Percentiles rank a stretch among this genome's conserved stretches.
These are phyloP conservation scores for Cladorrhinum sp. DNA, from an alignment of 2,329 filamentous ascomycete species.

Conservation along the genomic window DNA sequence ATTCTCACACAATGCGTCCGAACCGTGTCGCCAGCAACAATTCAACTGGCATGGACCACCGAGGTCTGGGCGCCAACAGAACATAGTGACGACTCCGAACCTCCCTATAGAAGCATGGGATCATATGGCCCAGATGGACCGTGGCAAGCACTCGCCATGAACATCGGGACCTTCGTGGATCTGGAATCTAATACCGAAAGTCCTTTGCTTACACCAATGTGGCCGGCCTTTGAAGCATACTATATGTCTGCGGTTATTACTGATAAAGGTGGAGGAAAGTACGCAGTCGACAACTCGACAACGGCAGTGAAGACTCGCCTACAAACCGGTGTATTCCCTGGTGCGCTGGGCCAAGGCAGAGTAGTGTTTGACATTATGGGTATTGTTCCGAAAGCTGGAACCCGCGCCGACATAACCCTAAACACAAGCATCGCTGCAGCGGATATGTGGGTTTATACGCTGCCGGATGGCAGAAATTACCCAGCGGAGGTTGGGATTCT, in stretches of 20 bases:
- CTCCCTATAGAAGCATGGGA: no score
- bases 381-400: not conserved
- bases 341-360: not conserved
- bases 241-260: not conserved
- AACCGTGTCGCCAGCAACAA: no score
- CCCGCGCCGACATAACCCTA: not conserved
- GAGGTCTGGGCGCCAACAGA: no score
- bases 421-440: not conserved
- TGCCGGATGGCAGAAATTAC: not conserved
- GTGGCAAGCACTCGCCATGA: not conserved
- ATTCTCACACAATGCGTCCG: no score
- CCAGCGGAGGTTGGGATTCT: not conserved
- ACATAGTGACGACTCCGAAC: no score
- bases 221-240: not conserved
- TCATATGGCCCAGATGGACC: not conserved
- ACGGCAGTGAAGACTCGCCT: not conserved
- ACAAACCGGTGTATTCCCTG: no score
- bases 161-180: not conserved
- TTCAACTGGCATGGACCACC: no score
- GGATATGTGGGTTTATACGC: not conserved
- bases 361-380: not conserved
- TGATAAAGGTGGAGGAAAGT: not conserved
- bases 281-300: not conserved
- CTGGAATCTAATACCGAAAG: not conserved
- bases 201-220: not conserved